A percentile compares a stretch with the other conserved stretches of the same genome.
These are phyloP conservation scores for Lactifluus echinatus DNA, from an alignment of 768 basidiomycete genomes.

Conservation along the genomic window DNA sequence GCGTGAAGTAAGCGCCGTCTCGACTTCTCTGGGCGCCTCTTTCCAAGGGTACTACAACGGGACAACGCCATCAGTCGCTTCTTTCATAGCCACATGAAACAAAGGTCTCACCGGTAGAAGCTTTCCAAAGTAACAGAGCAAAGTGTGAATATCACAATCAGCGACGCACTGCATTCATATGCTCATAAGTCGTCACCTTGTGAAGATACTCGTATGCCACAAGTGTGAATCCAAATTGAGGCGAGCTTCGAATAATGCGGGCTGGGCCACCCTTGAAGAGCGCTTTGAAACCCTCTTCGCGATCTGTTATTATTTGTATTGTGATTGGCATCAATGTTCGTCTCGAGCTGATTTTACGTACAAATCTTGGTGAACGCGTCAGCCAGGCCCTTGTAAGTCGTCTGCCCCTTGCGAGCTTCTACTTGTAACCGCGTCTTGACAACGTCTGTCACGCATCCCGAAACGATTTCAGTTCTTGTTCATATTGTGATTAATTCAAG, in stretches of 20 bases:
- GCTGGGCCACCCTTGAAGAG: conserved; percentile 91
- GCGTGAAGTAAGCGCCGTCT: conserved; percentile 61
- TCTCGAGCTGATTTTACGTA: conserved; percentile 31
- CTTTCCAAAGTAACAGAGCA: background rate
- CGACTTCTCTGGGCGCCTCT: conserved; percentile 54
- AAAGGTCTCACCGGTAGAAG: conserved; percentile 15
- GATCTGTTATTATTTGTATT: conserved; percentile 38
- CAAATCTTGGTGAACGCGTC: conserved; percentile 92
- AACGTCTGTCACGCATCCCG: conserved; percentile 52
- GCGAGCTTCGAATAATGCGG: conserved; percentile 79
- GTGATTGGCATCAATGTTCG: background rate
- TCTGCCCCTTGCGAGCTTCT: conserved; percentile 85
- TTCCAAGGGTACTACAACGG: conserved; percentile 71
- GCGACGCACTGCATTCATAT: background rate
- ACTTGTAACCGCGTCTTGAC: conserved; percentile 96
- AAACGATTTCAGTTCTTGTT: conserved; percentile 9
- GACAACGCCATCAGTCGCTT: conserved; percentile 15
- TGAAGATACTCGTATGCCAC: conserved; percentile 72
- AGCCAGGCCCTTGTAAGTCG: conserved; percentile 78
- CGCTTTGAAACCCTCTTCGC: conserved; percentile 83
- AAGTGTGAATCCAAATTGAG: conserved; percentile 91
- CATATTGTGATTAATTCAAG: background rate
- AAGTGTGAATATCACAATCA: background rate
- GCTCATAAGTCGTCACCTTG: conserved; percentile 33
- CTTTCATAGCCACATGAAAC: background rate